phyloP scores from a whole-genome alignment of 2,329 filamentous ascomycete genomes.

The Neoarthrinium moseri region DNA sequence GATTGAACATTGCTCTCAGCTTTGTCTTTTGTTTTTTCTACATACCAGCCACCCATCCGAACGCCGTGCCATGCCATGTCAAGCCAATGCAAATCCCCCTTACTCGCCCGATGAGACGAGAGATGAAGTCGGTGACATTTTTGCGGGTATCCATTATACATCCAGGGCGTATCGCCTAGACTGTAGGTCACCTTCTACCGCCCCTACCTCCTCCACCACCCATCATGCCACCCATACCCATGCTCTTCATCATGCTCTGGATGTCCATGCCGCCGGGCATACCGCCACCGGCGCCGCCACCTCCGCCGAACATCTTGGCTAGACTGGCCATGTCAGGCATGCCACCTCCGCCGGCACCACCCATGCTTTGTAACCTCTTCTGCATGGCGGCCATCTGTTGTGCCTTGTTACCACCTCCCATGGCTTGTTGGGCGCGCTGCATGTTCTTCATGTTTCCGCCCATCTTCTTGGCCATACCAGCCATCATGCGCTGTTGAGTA shows the following conservation, averaged over 20 bases:
- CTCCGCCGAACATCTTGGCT: constrained; percentile 86
- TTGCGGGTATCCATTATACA: too few relatives aligned
- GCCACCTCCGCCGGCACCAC: constrained; percentile 62
- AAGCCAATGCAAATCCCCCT: background rate
- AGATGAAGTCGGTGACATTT: background rate
- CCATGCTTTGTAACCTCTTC: constrained; percentile 91
- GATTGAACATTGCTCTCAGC: too few relatives aligned
- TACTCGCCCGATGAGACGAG: background rate
- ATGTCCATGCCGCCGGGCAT: constrained; percentile 75
- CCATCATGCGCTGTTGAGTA: constrained; percentile 99
- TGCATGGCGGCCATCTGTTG: constrained; percentile 98
- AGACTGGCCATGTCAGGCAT: constrained; percentile 84
- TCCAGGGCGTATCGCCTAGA: background rate
- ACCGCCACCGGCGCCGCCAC: constrained; percentile 64
- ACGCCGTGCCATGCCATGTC: constrained; percentile 24
- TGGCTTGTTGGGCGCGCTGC: constrained; percentile 86
- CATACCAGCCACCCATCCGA: constrained; percentile 14
- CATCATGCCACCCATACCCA: constrained; percentile 61
- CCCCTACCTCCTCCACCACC: constrained; percentile 37
- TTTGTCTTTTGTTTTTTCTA: background rate
- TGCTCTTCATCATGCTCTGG: constrained; percentile 76
- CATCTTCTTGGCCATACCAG: constrained; percentile 98
- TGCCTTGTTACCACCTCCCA: constrained; percentile 87
- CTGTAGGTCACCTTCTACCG: constrained; percentile 26
- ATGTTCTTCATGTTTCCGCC: constrained; percentile 97